Evolutionary conservation across 1,139 yeast genomes (phyloP).

Genomic region (Yamadazyma aaseri): DNA sequence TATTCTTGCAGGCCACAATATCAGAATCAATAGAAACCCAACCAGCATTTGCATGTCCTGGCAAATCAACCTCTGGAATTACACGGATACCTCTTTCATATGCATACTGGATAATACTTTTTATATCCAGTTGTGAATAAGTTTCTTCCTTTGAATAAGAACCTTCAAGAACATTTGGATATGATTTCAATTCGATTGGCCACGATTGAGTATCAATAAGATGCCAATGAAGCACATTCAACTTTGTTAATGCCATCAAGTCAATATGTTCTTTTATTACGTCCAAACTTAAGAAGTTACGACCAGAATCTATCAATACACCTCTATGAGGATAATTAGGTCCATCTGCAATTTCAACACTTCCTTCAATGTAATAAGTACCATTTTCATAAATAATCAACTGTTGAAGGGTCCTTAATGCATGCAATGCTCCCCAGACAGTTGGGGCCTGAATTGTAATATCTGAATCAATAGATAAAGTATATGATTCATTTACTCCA

Average conservation of each 20-base stretch:
- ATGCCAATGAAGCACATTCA: constrained; percentile 50
- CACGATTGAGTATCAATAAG: constrained; percentile 46
- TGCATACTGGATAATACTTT: constrained; percentile 35
- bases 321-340: constrained; percentile 49
- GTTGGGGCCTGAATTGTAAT: constrained; percentile 33
- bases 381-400: constrained; percentile 28
- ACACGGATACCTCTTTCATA: constrained; percentile 40
- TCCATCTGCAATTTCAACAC: constrained; percentile 34
- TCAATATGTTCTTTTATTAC: constrained; percentile 40
- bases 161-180: constrained; percentile 44
- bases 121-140: constrained; percentile 33
- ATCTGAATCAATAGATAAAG: constrained; percentile 18
- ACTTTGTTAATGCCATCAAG: constrained; percentile 39
- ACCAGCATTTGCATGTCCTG: constrained; percentile 50
- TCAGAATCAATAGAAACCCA: constrained; percentile 37
- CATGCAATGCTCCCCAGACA: constrained; percentile 48
- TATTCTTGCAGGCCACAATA: constrained; percentile 34
- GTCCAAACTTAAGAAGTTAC: constrained; percentile 36
- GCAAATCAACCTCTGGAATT: constrained; percentile 49
- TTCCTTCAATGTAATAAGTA: constrained; percentile 28
- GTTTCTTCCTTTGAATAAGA: constrained; percentile 40
- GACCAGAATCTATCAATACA: constrained; percentile 41
- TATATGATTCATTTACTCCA: constrained; percentile 39
- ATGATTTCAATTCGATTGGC: constrained; percentile 38
- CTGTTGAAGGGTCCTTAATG: constrained; percentile 45